Base-by-base conservation (phyloP, 164 flowering plant species). In the Umbilicus rupestris region DNA sequence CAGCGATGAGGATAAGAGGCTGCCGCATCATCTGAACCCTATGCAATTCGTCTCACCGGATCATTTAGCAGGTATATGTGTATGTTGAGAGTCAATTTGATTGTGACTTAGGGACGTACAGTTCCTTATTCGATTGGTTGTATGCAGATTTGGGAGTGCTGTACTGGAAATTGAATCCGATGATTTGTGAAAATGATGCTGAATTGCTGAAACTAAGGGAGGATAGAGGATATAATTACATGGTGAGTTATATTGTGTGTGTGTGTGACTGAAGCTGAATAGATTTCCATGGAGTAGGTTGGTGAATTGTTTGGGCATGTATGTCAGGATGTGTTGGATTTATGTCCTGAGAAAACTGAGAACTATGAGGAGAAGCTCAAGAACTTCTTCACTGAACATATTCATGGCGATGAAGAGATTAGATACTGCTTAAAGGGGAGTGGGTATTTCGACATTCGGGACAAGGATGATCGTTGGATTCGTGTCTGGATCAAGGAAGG, bases 361-460 rank as follows among this genome's bases (percentile, higher is more conserved):
- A 87, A 94, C 70, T 90, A 85, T 49, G 92, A 94, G 66, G 81
- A 85, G 78, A 94, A 94, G 80, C 75, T 94, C 79, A 94, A 81
- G 79, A 89, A 80, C 75, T 94, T 93, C 78, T 93, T 76, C 73
- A 80, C 84, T 6, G 98, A 94, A 76, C 98, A 94, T 76, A 85
- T 90, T 4, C 98, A 90, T 64, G 87, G 77, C 0, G 87, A 90
- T 47, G 98, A 94, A 72, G 98, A 94, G 79, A 90, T 94, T 31
- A 90, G 98, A 7, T 94, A 94, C 71, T 90, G 94, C 71, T 72
- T 94, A 70, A 83, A 83, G 73, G 97, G 98, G 14, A 87, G 95
- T 69, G 97, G 96, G 3, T 90, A 89, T 70, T 90, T 94, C 68
- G 98, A 91, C 72, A 90, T 94, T 39, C 78, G 98, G 22, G 95